phyloP scores from a whole-genome alignment of 192 early-diverging fungal genomes.

The Coemansia sp. region DNA sequence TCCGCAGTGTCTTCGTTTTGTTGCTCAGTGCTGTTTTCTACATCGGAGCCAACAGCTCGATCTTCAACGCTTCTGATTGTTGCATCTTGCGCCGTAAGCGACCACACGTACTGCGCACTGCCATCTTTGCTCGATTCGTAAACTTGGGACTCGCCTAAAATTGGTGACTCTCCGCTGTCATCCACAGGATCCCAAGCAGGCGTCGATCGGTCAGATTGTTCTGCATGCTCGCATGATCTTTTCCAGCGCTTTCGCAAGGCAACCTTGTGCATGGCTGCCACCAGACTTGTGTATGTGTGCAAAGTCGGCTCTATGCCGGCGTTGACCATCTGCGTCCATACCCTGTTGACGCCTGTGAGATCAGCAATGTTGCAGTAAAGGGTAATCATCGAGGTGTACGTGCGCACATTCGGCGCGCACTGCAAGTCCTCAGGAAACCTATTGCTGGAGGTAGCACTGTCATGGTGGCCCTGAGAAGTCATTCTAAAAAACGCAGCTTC shows the following conservation, averaged over 20 bases:
- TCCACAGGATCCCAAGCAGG: background rate
- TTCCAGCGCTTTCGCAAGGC: conserved; percentile 41
- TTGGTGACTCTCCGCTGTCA: background rate
- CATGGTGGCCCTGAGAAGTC: background rate
- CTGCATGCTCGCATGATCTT: conserved; percentile 10
- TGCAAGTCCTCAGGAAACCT: conserved; percentile 31
- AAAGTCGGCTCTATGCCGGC: conserved; percentile 38
- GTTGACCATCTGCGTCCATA: conserved; percentile 36
- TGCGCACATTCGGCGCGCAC: conserved; percentile 46
- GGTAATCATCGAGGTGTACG: conserved; percentile 47
- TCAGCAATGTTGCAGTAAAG: conserved; percentile 35
- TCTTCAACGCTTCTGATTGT: conserved; percentile 36
- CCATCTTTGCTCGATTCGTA: background rate
- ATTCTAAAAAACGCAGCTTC: conserved; percentile 29
- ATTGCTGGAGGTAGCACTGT: background rate
- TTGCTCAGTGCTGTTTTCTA: background rate
- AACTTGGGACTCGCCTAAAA: background rate
- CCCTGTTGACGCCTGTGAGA: conserved; percentile 17
- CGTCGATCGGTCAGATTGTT: background rate
- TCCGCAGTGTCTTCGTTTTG: background rate
- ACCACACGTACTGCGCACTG: background rate
- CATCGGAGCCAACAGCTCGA: conserved; percentile 7
- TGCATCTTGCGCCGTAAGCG: conserved; percentile 27
- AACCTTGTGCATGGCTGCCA: conserved; percentile 38
- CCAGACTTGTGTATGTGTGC: conserved; percentile 44